Base-by-base conservation (phyloP, 495 filamentous ascomycete species). In the Lasiosphaeria miniovina region DNA sequence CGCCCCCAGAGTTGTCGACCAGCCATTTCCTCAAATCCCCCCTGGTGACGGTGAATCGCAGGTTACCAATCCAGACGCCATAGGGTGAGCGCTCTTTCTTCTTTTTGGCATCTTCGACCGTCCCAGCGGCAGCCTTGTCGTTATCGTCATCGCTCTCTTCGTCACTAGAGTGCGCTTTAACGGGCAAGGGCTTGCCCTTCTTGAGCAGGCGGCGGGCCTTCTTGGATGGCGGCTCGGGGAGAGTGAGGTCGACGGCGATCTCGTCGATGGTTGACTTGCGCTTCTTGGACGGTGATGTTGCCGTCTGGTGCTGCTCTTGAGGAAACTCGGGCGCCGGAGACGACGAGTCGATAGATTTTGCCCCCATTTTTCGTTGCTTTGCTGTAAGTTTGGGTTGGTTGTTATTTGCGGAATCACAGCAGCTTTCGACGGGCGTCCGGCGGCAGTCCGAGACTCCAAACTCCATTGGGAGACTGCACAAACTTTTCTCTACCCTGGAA, bases 11-110 rank as follows among this genome's bases (percentile, higher is more conserved):
- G 64, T 88, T 82, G 50, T 82, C 82, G n/a, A 84, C 85, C 17
- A 98, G 73, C 77, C 95, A 97, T 41, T 77, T 80, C 57, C 84
- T 82, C 50, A 98, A 77, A 58, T 90, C 87, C 8, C 80, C 74
- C 61, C 88, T 84, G 54, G 86, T 93, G 36, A 85, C 73, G n/a
- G 81, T 82, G 78, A 90, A 99, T 11, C 85, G 83, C 35, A 99
- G 75, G 74, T 99, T 99, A 61, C 94, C 94, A 61, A 99, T 91
- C 94, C 94, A 99, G 55, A 98, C 82, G 40, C 93, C 90, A 71
- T 90, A 82, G 12, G 88, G 84, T 6, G 90, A 90, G 52, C 90
- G 88, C 59, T 87, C 84, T 63, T 80, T 75, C 54, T 79, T 76
- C 38, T 70, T 66, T 4, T 64, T 24, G 24, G 24, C 24, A 2